phyloP scores from a whole-genome alignment of 495 filamentous ascomycete genomes.

The Durotheca rogersii region DNA sequence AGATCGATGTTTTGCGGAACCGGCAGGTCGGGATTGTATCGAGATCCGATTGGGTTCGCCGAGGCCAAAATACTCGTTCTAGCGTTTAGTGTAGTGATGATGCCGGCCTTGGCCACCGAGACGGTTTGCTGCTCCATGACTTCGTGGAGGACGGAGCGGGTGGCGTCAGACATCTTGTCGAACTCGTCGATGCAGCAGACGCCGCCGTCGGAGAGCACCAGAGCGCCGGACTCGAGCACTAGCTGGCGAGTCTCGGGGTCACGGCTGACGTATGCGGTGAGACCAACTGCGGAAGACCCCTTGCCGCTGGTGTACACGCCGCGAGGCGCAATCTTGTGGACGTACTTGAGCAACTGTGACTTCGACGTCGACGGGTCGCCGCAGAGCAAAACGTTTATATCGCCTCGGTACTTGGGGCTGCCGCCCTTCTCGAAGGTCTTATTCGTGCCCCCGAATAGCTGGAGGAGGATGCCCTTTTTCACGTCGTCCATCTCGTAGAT shows the following conservation, averaged over 20 bases:
- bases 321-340: constrained; percentile 95
- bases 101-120: constrained; percentile 96
- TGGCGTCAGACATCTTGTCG: constrained; percentile 98
- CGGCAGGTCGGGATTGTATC: constrained; percentile 92
- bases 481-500: constrained; percentile 99
- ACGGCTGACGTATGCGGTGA: constrained; percentile 96
- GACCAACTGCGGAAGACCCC: constrained; percentile 93
- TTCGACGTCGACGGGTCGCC: constrained; percentile 97
- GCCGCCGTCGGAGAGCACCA: constrained; percentile 93
- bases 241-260: constrained; percentile 93
- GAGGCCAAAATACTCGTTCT: constrained; percentile 92
- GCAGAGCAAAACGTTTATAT: constrained; percentile 95
- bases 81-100: constrained; percentile 97
- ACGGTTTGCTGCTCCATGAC: constrained; percentile 99
- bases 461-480: constrained; percentile 95
- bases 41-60: constrained; percentile 95
- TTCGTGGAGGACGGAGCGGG: constrained; percentile 94
- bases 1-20: constrained; percentile 98
- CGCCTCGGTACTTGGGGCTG: constrained; percentile 90
- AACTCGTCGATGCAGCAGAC: constrained; percentile 99
- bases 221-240: constrained; percentile 92
- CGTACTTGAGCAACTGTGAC: constrained; percentile 89
- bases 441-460: constrained; percentile 98
- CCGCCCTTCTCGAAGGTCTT: constrained; percentile 97
- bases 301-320: constrained; percentile 98